Evolutionary conservation across 2,329 filamentous ascomycete species (phyloP).

Genomic region (Aspergillus fumigatus): DNA sequence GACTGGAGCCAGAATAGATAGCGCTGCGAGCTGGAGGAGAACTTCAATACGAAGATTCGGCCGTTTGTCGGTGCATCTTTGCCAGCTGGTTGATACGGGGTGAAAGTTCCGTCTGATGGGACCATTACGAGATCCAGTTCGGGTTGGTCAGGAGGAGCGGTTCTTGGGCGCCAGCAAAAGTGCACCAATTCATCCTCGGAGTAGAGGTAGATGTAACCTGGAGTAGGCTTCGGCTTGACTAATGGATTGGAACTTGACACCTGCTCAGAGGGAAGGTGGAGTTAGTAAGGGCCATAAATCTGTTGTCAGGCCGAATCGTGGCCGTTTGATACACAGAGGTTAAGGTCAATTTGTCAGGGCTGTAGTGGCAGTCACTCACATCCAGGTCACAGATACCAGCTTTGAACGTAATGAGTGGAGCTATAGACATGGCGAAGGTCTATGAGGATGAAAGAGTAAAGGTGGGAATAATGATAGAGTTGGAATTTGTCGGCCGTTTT

Average conservation of each 20-base stretch:
- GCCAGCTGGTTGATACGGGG: constrained; percentile 66
- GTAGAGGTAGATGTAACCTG: constrained; percentile 90
- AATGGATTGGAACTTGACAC: constrained; percentile 59
- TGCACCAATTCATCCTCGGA: constrained; percentile 90
- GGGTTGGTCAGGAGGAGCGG: constrained; percentile 63
- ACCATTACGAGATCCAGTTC: constrained; percentile 93
- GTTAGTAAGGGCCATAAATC: constrained; percentile 8
- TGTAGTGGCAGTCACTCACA: constrained; percentile 50
- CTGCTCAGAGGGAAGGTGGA: constrained; percentile 23
- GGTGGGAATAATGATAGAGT: neutral
- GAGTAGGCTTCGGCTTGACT: constrained; percentile 66
- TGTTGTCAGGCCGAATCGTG: neutral
- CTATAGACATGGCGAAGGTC: constrained; percentile 64
- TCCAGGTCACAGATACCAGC: constrained; percentile 83
- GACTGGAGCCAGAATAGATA: constrained; percentile 97
- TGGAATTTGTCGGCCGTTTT: neutral
- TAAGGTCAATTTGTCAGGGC: neutral
- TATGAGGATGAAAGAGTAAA: constrained; percentile 4
- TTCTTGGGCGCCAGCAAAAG: constrained; percentile 93
- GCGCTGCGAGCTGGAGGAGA: constrained; percentile 83
- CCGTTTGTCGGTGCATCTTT: constrained; percentile 70
- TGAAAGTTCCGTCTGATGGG: constrained; percentile 80
- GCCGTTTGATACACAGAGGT: neutral
- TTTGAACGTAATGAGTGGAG: constrained; percentile 92
- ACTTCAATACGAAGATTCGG: constrained; percentile 89